These are phyloP conservation scores for Penicillium sp. DNA, from an alignment of 2,329 filamentous ascomycete species.

Conservation along the genomic window DNA sequence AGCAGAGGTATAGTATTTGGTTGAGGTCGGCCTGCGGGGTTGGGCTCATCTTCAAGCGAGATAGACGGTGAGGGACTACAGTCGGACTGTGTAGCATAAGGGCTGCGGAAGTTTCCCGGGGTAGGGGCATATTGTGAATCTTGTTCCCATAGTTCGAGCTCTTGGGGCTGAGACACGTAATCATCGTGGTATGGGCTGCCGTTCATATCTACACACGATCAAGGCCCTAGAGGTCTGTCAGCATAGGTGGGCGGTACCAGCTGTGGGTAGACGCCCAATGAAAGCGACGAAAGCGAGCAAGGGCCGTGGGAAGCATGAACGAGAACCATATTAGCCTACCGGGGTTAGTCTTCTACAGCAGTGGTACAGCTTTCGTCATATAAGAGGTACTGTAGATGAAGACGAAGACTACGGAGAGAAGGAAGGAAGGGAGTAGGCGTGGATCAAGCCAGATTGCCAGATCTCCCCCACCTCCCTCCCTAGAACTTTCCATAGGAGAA, in stretches of 20 bases:
- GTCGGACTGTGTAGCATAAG: too few relatives aligned
- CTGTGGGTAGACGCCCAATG: constrained; percentile 3
- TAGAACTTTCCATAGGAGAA: constrained; percentile 1
- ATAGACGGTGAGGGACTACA: too few relatives aligned
- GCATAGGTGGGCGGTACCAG: constrained; percentile 1
- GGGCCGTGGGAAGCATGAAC: constrained; percentile 2
- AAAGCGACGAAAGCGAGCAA: not conserved
- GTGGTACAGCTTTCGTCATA: constrained; percentile 2
- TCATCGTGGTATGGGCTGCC: constrained; percentile 3
- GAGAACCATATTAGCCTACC: constrained; percentile 7
- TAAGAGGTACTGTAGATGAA: constrained; percentile 3
- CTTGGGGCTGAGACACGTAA: not conserved
- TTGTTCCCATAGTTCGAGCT: constrained; percentile 6
- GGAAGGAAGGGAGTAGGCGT: not conserved
- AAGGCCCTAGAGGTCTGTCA: constrained; percentile 8
- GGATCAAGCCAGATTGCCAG: constrained; percentile 5
- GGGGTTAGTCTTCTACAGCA: constrained; percentile 7
- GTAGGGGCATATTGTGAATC: not conserved
- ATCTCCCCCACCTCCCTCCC: not conserved
- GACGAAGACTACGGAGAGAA: not conserved
- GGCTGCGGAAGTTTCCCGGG: not conserved
- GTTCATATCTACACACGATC: constrained; percentile 4
- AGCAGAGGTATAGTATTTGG: too few relatives aligned
- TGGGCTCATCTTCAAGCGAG: too few relatives aligned
- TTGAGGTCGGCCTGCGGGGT: too few relatives aligned